Percentiles rank a stretch among this genome's conserved stretches.
Evolutionary conservation across 2,329 filamentous ascomycete genomes (phyloP).

Genomic region (Akanthomyces muscarius): DNA sequence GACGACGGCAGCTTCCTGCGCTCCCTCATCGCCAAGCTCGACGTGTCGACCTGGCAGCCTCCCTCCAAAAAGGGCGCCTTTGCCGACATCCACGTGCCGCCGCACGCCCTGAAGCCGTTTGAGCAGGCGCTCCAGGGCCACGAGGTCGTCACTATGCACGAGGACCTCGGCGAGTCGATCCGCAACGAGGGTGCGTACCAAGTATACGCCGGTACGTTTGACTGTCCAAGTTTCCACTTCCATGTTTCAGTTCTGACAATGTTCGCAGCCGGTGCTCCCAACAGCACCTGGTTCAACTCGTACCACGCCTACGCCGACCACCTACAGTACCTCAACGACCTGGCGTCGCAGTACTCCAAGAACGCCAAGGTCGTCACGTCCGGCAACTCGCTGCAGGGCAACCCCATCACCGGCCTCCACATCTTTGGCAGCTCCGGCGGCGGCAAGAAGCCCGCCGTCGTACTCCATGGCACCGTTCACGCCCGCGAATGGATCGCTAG

Average conservation of each 20-base stretch:
- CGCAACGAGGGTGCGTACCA: conserved; percentile 31
- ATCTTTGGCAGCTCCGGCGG: conserved; percentile 46
- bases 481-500: conserved; percentile 58
- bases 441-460: conserved; percentile 45
- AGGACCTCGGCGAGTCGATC: conserved; percentile 38
- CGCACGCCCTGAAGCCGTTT: conserved; percentile 32
- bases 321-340: conserved; percentile 42
- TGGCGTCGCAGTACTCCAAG: conserved; percentile 39
- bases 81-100: conserved; percentile 40
- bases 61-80: conserved; percentile 31
- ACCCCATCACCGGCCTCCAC: conserved; percentile 59
- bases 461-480: conserved; percentile 57
- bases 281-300: conserved; percentile 46
- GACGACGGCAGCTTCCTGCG: conserved; percentile 29
- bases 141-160: conserved; percentile 33
- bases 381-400: conserved; percentile 45
- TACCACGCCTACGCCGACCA: conserved; percentile 53
- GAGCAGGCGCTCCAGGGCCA: conserved; percentile 29
- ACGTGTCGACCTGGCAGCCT: conserved; percentile 36
- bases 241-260: neutral
- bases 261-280: conserved; percentile 23
- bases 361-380: conserved; percentile 47
- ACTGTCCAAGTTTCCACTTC: neutral
- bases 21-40: conserved; percentile 32
- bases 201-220: conserved; percentile 23